Percentiles rank a stretch among this genome's conserved stretches.
These are phyloP conservation scores for Ceratocystis colombiana DNA, from an alignment of 2,329 filamentous ascomycete genomes.

Conservation along the genomic window DNA sequence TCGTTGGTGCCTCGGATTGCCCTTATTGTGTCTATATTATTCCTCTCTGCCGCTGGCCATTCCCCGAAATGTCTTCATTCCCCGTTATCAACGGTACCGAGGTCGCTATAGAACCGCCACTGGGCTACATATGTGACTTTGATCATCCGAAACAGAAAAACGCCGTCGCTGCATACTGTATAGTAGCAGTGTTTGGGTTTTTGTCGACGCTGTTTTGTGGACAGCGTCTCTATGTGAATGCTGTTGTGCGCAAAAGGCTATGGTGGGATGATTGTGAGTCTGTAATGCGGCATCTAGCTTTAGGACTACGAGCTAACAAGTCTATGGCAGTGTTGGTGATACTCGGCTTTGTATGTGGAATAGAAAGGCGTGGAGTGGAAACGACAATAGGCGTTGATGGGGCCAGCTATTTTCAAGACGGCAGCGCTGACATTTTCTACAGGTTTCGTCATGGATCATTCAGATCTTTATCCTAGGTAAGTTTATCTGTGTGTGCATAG, in stretches of 20 bases:
- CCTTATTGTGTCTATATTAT: neutral
- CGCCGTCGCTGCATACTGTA: neutral
- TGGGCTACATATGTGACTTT: constrained; percentile 5
- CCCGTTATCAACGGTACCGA: constrained; percentile 6
- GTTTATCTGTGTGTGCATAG: neutral
- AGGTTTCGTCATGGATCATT: neutral
- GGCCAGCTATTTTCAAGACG: neutral
- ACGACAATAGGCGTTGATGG: neutral
- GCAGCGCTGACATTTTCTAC: neutral
- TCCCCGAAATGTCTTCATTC: neutral
- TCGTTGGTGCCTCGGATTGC: neutral
- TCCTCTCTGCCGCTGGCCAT: neutral
- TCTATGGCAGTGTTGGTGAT: constrained; percentile 1
- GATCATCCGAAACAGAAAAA: neutral
- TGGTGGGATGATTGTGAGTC: constrained; percentile 11
- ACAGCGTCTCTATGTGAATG: constrained; percentile 8
- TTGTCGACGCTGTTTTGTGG: neutral
- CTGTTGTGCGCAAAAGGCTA: neutral
- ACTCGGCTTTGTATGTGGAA: constrained; percentile 5
- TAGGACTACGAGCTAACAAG: neutral
- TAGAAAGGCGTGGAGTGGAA: too few relatives aligned
- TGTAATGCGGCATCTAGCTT: neutral
- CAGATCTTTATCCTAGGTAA: constrained; percentile 3
- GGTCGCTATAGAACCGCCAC: neutral
- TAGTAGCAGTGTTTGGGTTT: constrained; percentile 3